Conservation (phyloP, 495 filamentous ascomycete genomes). For the Aspergillus ellipticus region DNA sequence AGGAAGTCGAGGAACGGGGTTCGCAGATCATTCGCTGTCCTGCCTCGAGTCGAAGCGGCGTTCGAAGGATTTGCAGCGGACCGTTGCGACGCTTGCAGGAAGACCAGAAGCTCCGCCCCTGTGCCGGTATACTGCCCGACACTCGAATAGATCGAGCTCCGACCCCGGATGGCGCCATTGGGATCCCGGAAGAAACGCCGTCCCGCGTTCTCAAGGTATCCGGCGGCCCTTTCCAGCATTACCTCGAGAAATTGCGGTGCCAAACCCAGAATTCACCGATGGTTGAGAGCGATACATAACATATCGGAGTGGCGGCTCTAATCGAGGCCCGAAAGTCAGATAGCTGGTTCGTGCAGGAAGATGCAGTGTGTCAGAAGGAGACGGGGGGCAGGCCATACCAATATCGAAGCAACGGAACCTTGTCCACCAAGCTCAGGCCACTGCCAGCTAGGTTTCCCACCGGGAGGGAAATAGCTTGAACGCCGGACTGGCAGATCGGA, state of each 20-base stretch:
- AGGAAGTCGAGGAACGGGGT: constrained; percentile 40
- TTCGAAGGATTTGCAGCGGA: constrained; percentile 16
- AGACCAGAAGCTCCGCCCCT: constrained; percentile 52
- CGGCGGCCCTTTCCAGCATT: constrained; percentile 83
- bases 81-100: constrained; percentile 25
- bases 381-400: constrained; percentile 22
- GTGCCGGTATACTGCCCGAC: constrained; percentile 65
- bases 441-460: neutral
- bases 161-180: constrained; percentile 50
- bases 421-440: constrained; percentile 10
- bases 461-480: neutral
- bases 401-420: constrained; percentile 17
- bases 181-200: constrained; percentile 60
- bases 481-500: neutral
- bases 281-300: constrained; percentile 19
- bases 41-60: constrained; percentile 7
- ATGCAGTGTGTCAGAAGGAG: constrained; percentile 1
- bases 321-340: constrained; percentile 11
- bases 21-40: constrained; percentile 16
- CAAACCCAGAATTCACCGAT: constrained; percentile 29
- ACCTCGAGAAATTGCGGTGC: constrained; percentile 48
- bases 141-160: constrained; percentile 56
- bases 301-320: constrained; percentile 22
- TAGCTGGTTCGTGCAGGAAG: neutral
- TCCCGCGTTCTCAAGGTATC: constrained; percentile 74